Percentiles rank a stretch among this genome's conserved stretches.
Evolutionary conservation across 257 asterid species (phyloP).

Genomic region (Dorcoceras hygrometricum): DNA sequence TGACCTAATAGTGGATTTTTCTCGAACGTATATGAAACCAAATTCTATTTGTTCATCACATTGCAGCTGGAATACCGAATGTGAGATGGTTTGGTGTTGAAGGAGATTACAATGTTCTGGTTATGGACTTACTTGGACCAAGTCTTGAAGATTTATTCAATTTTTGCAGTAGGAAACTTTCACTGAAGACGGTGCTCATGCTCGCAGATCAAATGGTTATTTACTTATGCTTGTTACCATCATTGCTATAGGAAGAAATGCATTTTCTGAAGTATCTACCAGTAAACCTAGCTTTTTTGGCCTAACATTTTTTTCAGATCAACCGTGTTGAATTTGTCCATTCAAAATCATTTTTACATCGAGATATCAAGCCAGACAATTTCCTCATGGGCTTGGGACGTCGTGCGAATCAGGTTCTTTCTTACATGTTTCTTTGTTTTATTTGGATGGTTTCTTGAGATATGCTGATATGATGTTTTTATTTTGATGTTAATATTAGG

Average conservation of each 20-base stretch:
- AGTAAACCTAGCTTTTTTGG: not conserved
- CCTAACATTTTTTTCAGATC: slow-evolving; percentile 54
- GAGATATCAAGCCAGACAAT: slow-evolving; percentile 99
- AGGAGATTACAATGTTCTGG: slow-evolving; percentile 95
- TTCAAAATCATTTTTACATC: slow-evolving; percentile 87
- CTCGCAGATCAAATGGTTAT: slow-evolving; percentile 98
- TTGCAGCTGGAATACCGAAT: slow-evolving; percentile 91
- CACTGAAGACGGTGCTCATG: slow-evolving; percentile 97
- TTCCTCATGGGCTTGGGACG: slow-evolving; percentile 99
- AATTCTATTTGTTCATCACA: slow-evolving; percentile 20
- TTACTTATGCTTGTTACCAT: slow-evolving; percentile 4
- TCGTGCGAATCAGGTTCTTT: slow-evolving; percentile 88
- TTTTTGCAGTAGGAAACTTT: slow-evolving; percentile 89
- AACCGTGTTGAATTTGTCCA: slow-evolving; percentile 94
- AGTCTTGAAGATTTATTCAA: slow-evolving; percentile 98
- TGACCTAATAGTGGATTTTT: slow-evolving; percentile 10
- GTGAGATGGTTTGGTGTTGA: slow-evolving; percentile 96
- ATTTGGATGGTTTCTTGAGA: slow-evolving; percentile 4
- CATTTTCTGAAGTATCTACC: slow-evolving; percentile 7
- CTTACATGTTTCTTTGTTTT: slow-evolving; percentile 14
- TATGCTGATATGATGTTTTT: slow-evolving; percentile 21
- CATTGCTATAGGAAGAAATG: slow-evolving; percentile 13
- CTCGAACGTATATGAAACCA: slow-evolving; percentile 24
- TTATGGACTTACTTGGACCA: slow-evolving; percentile 99
- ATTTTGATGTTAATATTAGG: slow-evolving; percentile 47